Conservation (phyloP, 2,329 filamentous ascomycete species). For the Pseudopyricularia javanii region DNA sequence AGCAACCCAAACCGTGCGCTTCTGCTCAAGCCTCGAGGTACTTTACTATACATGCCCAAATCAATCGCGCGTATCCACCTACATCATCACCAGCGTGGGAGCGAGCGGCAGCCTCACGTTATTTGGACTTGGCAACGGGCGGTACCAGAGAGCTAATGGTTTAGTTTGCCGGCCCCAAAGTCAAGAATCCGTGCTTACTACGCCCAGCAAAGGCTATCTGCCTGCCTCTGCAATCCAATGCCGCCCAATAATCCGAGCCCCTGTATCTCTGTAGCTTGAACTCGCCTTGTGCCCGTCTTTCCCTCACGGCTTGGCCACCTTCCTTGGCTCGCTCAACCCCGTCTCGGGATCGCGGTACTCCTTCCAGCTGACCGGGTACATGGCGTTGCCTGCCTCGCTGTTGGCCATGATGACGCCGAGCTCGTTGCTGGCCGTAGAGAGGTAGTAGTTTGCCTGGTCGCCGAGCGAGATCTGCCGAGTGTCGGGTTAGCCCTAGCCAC, state of each 20-base stretch:
- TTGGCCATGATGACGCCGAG: constrained; percentile 87
- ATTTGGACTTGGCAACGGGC: not conserved
- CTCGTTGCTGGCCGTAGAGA: constrained; percentile 85
- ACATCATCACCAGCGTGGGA: not conserved
- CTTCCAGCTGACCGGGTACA: constrained; percentile 92
- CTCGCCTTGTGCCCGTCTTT: too few species aligned
- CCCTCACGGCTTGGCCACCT: constrained; percentile 90
- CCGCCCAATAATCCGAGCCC: not conserved
- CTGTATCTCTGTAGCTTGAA: too few species aligned
- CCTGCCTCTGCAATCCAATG: too few species aligned
- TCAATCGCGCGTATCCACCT: not conserved
- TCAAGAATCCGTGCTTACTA: not conserved
- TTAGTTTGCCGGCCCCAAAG: not conserved
- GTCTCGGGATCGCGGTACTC: constrained; percentile 81
- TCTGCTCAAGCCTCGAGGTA: too few species aligned
- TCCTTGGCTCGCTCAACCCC: constrained; percentile 64
- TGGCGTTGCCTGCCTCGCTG: constrained; percentile 76
- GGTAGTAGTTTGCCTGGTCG: constrained; percentile 89
- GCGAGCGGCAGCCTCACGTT: not conserved
- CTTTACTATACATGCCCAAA: too few species aligned
- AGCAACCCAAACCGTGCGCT: too few species aligned
- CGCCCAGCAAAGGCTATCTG: too few species aligned
- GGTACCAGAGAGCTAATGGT: not conserved
- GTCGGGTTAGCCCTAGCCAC: not conserved
- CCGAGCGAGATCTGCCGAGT: constrained; percentile 73